These are phyloP conservation scores for Penstemon davidsonii DNA, from an alignment of 257 asterid genomes.

Conservation along the genomic window DNA sequence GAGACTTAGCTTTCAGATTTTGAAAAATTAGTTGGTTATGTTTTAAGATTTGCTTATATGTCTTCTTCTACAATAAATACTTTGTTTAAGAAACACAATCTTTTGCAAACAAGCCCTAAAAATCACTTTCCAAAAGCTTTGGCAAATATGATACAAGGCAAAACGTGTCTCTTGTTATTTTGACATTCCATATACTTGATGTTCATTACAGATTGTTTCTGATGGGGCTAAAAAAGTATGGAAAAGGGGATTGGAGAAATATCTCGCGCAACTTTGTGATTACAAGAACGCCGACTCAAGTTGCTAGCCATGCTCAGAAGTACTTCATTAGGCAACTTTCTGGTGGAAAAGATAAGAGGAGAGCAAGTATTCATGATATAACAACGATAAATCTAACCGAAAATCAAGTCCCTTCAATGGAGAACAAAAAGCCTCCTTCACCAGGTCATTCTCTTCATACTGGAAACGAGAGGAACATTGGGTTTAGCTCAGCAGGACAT, in stretches of 20 bases:
- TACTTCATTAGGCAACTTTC: constrained; percentile 89
- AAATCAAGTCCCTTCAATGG: constrained; percentile 51
- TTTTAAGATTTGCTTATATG: no score
- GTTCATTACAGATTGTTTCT: constrained; percentile 61
- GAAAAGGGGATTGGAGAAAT: constrained; percentile 98
- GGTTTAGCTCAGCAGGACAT: no score
- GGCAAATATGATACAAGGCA: no score
- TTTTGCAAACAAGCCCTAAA: no score
- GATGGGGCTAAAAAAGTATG: constrained; percentile 92
- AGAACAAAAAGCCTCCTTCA: constrained; percentile 42
- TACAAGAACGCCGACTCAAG: constrained; percentile 95
- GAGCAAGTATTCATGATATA: constrained; percentile 96
- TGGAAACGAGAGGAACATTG: no score
- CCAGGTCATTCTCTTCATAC: constrained; percentile 36
- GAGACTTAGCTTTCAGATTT: no score
- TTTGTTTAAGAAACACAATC: no score
- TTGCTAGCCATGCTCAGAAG: constrained; percentile 98
- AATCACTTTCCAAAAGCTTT: no score
- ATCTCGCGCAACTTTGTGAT: constrained; percentile 82
- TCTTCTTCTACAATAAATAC: no score
- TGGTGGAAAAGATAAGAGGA: constrained; percentile 84
- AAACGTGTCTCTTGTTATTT: neutral
- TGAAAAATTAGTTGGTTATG: no score
- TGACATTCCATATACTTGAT: constrained; percentile 19
- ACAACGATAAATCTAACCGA: constrained; percentile 74